These are phyloP conservation scores for Trichoderma koningiopsis DNA, from an alignment of 2,329 filamentous ascomycete genomes.

Conservation along the genomic window DNA sequence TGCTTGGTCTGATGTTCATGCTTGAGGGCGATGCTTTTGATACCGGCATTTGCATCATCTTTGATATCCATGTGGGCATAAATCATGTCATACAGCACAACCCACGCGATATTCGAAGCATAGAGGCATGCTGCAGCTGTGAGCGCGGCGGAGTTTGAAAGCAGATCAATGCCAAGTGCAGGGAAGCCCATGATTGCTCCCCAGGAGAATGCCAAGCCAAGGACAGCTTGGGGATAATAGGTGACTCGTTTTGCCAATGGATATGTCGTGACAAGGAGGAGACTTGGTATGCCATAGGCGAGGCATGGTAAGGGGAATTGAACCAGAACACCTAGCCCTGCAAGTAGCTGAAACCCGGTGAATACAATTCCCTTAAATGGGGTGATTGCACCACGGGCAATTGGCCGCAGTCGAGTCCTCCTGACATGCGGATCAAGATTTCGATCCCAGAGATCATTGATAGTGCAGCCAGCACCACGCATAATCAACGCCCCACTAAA, in stretches of 20 bases:
- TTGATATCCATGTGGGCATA: slow-evolving; percentile 92
- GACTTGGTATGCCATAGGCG: slow-evolving; percentile 74
- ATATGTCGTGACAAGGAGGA: slow-evolving; percentile 73
- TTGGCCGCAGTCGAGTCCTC: slow-evolving; percentile 75
- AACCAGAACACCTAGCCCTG: slow-evolving; percentile 72
- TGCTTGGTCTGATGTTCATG: slow-evolving; percentile 77
- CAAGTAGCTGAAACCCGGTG: slow-evolving; percentile 72
- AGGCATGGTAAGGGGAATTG: slow-evolving; percentile 76
- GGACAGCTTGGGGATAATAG: slow-evolving; percentile 81
- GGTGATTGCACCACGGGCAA: slow-evolving; percentile 76
- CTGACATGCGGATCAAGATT: slow-evolving; percentile 80
- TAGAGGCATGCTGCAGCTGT: slow-evolving; percentile 71
- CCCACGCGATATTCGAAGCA: slow-evolving; percentile 80
- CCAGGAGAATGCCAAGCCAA: slow-evolving; percentile 87
- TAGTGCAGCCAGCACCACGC: slow-evolving; percentile 84
- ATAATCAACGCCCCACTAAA: slow-evolving; percentile 77
- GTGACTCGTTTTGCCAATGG: slow-evolving; percentile 84
- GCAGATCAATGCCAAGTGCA: slow-evolving; percentile 75
- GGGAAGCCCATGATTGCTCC: slow-evolving; percentile 87
- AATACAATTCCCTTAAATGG: slow-evolving; percentile 72
- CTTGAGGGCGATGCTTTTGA: slow-evolving; percentile 83
- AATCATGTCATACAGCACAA: slow-evolving; percentile 87
- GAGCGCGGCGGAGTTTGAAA: slow-evolving; percentile 63
- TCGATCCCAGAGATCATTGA: slow-evolving; percentile 90
- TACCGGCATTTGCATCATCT: slow-evolving; percentile 82